Base-by-base conservation (phyloP, 2,329 filamentous ascomycete species). In the Fusarium avenaceum region DNA sequence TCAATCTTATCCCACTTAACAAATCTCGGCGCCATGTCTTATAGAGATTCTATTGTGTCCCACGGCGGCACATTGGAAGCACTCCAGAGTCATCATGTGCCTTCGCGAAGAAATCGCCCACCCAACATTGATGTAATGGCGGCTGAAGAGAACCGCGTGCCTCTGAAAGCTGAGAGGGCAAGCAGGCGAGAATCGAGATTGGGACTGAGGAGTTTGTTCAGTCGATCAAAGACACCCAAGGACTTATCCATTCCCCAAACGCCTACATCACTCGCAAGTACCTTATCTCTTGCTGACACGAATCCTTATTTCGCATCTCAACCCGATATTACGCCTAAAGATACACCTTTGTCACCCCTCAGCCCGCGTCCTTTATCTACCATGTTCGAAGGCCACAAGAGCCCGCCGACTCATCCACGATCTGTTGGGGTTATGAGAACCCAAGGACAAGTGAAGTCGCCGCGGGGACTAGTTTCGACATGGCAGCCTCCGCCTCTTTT, bases 401-500 rank as follows among this genome's bases (percentile, higher is more conserved):
- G 57, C 24, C 66, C 65, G 32, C 47, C 57, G 30, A 28, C 55
- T 26, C 59, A 63, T 39, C 49, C 45, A 22, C 66, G 54, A 46
- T 24, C 54, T 57, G 24, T 51, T 50, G 58, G 39, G 35, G 47
- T 45, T n/a, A 56, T 52, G 44, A 65, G 66, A 42, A 62, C 58
- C 8, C 51, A 65, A 40, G 57, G 67, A 17, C 69, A 69, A 51
- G 54, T 51, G 4, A 74, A 71, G 54, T 50, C 70, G 24, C 28
- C 63, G 6, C 74, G 77, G 56, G 79, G 78, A 28, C 74, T 77
- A 5, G 66, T 83, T 24, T 77, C 80, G 6, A 78, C 79, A 14
- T 92, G 89, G 89, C 86, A 87, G 57, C 86, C 90, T 17, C 92
- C 93, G 8, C 92, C 93, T 3, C 81, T 97, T 14, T 96, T 94